Percentiles rank a stretch among this genome's conserved stretches.
phyloP scores from a whole-genome alignment of 176 grass and related monocot species.

The Panicum miliaceum region DNA sequence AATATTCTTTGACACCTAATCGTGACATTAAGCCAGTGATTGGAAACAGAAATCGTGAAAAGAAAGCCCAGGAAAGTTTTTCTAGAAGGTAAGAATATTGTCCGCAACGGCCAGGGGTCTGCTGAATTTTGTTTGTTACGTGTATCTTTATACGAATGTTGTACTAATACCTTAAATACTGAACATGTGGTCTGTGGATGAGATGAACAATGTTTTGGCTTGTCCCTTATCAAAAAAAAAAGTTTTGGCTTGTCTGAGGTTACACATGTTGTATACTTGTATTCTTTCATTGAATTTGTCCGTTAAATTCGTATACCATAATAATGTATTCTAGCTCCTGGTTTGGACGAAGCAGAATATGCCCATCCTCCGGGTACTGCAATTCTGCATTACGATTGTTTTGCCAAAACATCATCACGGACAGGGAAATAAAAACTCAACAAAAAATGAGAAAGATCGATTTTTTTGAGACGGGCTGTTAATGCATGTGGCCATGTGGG shows the following conservation, averaged over 20 bases:
- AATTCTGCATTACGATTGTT: no score
- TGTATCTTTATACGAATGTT: slow-evolving; percentile 32
- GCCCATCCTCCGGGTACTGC: no score
- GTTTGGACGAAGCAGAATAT: not conserved
- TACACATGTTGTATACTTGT: not conserved
- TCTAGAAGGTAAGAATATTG: slow-evolving; percentile 38
- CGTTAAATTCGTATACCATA: not conserved
- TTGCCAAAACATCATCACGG: not conserved
- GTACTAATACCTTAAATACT: slow-evolving; percentile 12
- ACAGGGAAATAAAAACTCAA: not conserved
- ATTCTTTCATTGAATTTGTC: not conserved
- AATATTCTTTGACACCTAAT: slow-evolving; percentile 20
- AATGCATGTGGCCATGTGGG: not conserved
- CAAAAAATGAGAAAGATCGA: no score
- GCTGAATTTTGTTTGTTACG: not conserved
- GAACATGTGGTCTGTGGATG: not conserved
- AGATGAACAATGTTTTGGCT: not conserved
- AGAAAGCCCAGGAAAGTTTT: not conserved
- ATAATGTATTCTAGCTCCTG: not conserved
- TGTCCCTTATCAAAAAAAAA: no score
- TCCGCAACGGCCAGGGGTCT: not conserved
- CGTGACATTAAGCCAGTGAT: slow-evolving; percentile 24
- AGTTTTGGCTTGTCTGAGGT: slow-evolving; percentile 2
- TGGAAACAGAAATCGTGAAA: not conserved
- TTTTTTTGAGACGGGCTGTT: not conserved